phyloP scores from a whole-genome alignment of 2,329 filamentous ascomycete species.

The Diaporthe sp. region DNA sequence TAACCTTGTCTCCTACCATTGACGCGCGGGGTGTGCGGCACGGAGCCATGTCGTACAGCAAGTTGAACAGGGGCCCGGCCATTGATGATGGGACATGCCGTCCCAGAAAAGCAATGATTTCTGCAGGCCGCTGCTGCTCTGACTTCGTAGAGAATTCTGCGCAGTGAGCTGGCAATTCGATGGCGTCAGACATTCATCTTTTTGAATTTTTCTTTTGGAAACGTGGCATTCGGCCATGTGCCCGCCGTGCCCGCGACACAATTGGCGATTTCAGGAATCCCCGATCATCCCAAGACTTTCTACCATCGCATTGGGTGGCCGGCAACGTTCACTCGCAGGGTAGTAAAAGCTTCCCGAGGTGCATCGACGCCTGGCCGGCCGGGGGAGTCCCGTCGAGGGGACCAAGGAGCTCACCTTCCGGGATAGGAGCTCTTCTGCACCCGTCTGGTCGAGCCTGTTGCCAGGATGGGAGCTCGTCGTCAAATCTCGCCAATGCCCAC shows the following conservation, averaged over 20 bases:
- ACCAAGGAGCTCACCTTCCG: constrained; percentile 33
- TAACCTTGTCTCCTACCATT: constrained; percentile 28
- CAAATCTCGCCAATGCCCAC: constrained; percentile 25
- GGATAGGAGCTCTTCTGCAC: constrained; percentile 29
- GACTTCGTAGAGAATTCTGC: constrained; percentile 4
- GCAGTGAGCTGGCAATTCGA: constrained; percentile 11
- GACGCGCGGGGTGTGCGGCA: constrained; percentile 34
- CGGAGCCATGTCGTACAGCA: constrained; percentile 40
- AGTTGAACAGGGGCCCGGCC: constrained; percentile 20
- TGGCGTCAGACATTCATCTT: constrained; percentile 3
- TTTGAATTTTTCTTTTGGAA: not conserved
- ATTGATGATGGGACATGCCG: constrained; percentile 25
- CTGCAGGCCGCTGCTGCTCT: constrained; percentile 17
- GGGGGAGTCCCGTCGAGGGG: constrained; percentile 28
- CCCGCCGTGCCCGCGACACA: not conserved
- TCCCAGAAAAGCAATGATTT: constrained; percentile 6
- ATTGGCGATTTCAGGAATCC: not conserved
- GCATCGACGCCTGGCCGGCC: constrained; percentile 32
- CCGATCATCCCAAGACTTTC: constrained; percentile 27
- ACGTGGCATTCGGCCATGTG: not conserved
- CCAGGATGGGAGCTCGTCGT: constrained; percentile 37
- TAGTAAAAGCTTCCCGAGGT: constrained; percentile 40
- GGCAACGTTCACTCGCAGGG: constrained; percentile 34
- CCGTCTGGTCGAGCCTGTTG: constrained; percentile 13
- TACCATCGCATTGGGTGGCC: constrained; percentile 33